phyloP scores from a whole-genome alignment of 306 rosid genomes.

The Vicia faba region DNA sequence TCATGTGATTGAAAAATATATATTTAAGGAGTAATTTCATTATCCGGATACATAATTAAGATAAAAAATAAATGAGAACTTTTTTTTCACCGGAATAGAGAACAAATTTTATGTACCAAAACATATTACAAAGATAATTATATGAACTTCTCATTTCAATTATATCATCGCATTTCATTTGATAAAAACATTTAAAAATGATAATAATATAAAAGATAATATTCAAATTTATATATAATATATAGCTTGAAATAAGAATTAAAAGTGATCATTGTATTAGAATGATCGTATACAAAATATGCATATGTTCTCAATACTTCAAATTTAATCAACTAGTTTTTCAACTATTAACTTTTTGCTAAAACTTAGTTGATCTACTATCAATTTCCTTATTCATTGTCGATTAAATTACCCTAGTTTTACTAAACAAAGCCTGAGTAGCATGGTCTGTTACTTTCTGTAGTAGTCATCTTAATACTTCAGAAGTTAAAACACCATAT shows the following conservation, averaged over 20 bases:
- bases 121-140: background rate
- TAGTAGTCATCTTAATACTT: background rate
- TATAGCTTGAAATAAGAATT: background rate
- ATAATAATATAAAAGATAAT: background rate
- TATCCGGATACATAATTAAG: background rate
- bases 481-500: background rate
- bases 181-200: background rate
- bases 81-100: background rate
- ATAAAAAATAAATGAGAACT: background rate
- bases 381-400: background rate
- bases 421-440: background rate
- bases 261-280: background rate
- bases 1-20: background rate
- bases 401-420: background rate
- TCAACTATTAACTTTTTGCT: background rate
- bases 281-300: background rate
- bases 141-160: background rate
- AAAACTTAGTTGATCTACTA: background rate
- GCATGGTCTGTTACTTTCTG: conserved; percentile 7
- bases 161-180: background rate
- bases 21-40: background rate
- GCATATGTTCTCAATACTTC: background rate
- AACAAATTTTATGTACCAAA: background rate
- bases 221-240: background rate
- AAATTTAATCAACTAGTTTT: background rate